phyloP scores from a whole-genome alignment of 352 stramenopile species.

The Proteromonas lacertae region DNA sequence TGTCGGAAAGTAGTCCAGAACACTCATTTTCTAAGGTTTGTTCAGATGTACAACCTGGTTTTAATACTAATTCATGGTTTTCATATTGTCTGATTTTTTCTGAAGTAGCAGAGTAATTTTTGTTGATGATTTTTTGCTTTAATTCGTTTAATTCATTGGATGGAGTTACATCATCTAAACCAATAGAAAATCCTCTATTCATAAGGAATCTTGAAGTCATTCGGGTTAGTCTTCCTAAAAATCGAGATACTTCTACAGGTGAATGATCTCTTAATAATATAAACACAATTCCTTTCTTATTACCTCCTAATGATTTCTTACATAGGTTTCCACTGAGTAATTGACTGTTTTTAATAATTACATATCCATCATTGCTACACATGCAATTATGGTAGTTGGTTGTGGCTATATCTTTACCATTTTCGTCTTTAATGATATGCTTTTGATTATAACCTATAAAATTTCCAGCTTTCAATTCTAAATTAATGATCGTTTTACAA shows the following conservation, averaged over 20 bases:
- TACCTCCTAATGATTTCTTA: slow-evolving; percentile 77
- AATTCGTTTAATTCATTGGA: slow-evolving; percentile 49
- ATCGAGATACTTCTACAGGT: slow-evolving; percentile 42
- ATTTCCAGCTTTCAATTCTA: slow-evolving; percentile 24
- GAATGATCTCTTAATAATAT: slow-evolving; percentile 80
- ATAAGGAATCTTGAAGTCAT: slow-evolving; percentile 77
- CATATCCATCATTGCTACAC: slow-evolving; percentile 89
- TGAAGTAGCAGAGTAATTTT: slow-evolving; percentile 23
- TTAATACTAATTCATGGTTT: neutral
- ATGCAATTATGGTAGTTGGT: slow-evolving; percentile 36
- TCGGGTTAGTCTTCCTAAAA: slow-evolving; percentile 92
- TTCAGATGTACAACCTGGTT: slow-evolving; percentile 44
- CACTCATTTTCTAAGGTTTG: slow-evolving; percentile 92
- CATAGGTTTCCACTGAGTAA: slow-evolving; percentile 33
- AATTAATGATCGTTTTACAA: slow-evolving; percentile 28
- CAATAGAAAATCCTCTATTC: slow-evolving; percentile 91
- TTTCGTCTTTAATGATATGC: slow-evolving; percentile 17
- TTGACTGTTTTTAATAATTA: slow-evolving; percentile 6
- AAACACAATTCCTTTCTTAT: slow-evolving; percentile 2
- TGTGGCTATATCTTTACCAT: slow-evolving; percentile 72
- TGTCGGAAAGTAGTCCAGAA: slow-evolving; percentile 79
- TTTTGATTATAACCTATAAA: slow-evolving; percentile 5
- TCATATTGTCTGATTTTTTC: slow-evolving; percentile 12
- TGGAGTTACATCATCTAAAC: slow-evolving; percentile 95
- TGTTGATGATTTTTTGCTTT: slow-evolving; percentile 61